Conservation (phyloP, 345 rosid genomes). For the Moricandia moricandioides region DNA sequence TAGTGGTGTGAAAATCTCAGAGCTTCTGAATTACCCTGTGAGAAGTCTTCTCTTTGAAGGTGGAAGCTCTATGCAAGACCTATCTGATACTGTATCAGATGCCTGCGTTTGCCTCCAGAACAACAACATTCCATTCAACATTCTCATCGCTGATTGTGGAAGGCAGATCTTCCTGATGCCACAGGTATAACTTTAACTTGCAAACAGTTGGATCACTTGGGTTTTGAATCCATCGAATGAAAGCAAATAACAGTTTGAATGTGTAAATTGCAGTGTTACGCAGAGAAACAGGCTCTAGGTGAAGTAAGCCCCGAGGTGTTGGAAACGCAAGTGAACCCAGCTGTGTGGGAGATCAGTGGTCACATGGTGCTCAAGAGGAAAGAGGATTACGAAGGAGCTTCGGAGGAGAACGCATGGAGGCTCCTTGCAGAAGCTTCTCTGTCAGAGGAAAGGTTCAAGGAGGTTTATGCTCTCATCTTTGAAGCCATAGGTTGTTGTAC, state of each 20-base stretch:
- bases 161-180: slow-evolving; percentile 80
- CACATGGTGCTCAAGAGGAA: slow-evolving; percentile 96
- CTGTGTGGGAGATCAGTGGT: slow-evolving; percentile 99
- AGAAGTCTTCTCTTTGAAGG: slow-evolving; percentile 33
- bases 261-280: slow-evolving; percentile 67
- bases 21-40: slow-evolving; percentile 78
- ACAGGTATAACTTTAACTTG: slow-evolving; percentile 55
- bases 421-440: slow-evolving; percentile 96
- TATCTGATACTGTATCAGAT: slow-evolving; percentile 65
- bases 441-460: slow-evolving; percentile 81
- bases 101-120: slow-evolving; percentile 86
- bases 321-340: slow-evolving; percentile 98
- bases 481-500: slow-evolving; percentile 55
- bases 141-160: slow-evolving; percentile 84
- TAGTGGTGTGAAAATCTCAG: slow-evolving; percentile 63
- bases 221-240: not conserved
- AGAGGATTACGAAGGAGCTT: slow-evolving; percentile 86
- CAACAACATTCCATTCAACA: slow-evolving; percentile 89
- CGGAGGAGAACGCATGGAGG: slow-evolving; percentile 94
- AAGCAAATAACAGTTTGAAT: slow-evolving; percentile 4
- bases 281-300: slow-evolving; percentile 98
- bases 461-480: slow-evolving; percentile 69
- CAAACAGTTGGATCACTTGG: not conserved
- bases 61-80: slow-evolving; percentile 59
- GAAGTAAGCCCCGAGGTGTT: slow-evolving; percentile 85